phyloP scores from a whole-genome alignment of 768 basidiomycete species.

The Termitomyces sp. region DNA sequence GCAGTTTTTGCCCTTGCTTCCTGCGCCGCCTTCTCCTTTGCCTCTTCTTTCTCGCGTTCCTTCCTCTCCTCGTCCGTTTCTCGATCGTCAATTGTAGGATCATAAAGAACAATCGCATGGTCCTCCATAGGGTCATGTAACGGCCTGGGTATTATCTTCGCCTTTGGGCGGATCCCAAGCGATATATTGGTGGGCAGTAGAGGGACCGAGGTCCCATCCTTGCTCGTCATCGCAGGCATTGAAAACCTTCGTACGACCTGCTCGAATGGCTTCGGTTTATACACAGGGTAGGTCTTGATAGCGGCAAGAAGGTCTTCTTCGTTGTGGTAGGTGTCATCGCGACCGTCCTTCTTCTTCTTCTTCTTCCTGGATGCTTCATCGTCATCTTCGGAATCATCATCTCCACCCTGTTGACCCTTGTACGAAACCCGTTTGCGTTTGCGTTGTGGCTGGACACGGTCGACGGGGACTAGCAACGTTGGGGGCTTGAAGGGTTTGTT shows the following conservation, averaged over 20 bases:
- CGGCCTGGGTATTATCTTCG: constrained; percentile 81
- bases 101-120: constrained; percentile 95
- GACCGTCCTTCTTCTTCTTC: constrained; percentile 59
- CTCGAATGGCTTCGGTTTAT: constrained; percentile 73
- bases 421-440: constrained; percentile 90
- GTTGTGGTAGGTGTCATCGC: constrained; percentile 47
- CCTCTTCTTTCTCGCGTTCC: constrained; percentile 70
- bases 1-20: constrained; percentile 66
- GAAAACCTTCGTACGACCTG: constrained; percentile 64
- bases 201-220: constrained; percentile 57
- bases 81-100: constrained; percentile 90
- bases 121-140: constrained; percentile 98
- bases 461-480: constrained; percentile 33
- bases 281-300: constrained; percentile 71
- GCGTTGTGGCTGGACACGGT: constrained; percentile 59
- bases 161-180: constrained; percentile 79
- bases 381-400: constrained; percentile 53
- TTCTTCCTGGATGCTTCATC: constrained; percentile 52
- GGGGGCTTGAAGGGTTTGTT: constrained; percentile 83
- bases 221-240: constrained; percentile 74
- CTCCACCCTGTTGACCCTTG: constrained; percentile 51
- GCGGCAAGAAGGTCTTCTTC: constrained; percentile 58
- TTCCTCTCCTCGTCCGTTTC: constrained; percentile 85
- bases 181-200: constrained; percentile 60
- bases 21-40: constrained; percentile 52